These are phyloP conservation scores for Diaporthe sp. DNA, from an alignment of 2,329 filamentous ascomycete species.

Conservation along the genomic window DNA sequence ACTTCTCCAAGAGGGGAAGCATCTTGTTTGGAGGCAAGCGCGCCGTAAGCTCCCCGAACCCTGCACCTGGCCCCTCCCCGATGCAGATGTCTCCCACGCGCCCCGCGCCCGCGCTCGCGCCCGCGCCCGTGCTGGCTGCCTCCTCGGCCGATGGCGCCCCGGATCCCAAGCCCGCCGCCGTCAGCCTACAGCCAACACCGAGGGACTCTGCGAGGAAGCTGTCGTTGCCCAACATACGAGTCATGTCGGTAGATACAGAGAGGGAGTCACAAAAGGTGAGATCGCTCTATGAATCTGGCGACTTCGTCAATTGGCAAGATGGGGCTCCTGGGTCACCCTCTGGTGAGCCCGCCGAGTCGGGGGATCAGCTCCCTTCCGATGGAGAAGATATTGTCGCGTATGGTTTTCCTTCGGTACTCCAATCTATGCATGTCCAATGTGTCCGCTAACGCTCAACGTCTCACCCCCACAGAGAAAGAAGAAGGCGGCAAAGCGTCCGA, in stretches of 20 bases:
- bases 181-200: slow-evolving; percentile 41
- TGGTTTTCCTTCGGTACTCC: slow-evolving; percentile 60
- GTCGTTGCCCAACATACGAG: slow-evolving; percentile 62
- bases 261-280: slow-evolving; percentile 77
- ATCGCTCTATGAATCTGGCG: slow-evolving; percentile 73
- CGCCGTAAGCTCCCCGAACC: slow-evolving; percentile 40
- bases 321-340: slow-evolving; percentile 61
- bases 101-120: slow-evolving; percentile 38
- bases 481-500: slow-evolving; percentile 45
- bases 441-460: slow-evolving; percentile 48
- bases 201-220: slow-evolving; percentile 41
- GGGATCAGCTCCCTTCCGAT: slow-evolving; percentile 65
- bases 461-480: slow-evolving; percentile 40
- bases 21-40: slow-evolving; percentile 70
- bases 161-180: slow-evolving; percentile 40
- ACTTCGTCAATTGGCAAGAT: slow-evolving; percentile 67
- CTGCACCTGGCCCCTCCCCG: slow-evolving; percentile 12
- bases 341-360: slow-evolving; percentile 64
- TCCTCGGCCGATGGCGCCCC: slow-evolving; percentile 42
- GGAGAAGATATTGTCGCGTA: slow-evolving; percentile 69
- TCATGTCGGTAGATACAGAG: slow-evolving; percentile 69
- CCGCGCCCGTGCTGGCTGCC: slow-evolving; percentile 25
- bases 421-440: slow-evolving; percentile 42
- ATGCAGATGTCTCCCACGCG: slow-evolving; percentile 35
- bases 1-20: slow-evolving; percentile 75